Base-by-base conservation (phyloP, 768 basidiomycete species). In the Polyporus arcularius region DNA sequence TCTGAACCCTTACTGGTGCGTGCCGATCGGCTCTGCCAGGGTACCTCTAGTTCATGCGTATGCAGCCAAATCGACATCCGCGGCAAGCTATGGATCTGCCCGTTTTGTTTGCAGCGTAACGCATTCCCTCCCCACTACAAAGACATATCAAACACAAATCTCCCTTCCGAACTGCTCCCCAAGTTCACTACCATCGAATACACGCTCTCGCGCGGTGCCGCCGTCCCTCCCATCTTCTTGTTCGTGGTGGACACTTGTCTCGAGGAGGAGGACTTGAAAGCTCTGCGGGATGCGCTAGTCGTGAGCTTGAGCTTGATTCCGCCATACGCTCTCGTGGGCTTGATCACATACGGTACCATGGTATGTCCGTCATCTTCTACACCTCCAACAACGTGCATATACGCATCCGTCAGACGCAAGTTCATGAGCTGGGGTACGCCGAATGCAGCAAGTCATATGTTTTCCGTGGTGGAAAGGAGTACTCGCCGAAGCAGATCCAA, bases 171-270 rank as follows among this genome's bases (percentile, higher is more conserved):
- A 73, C 84, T 99, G 32, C 76, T 98, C 41, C 95, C 96, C 71
- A 96, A 97, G 77, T 98, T 98, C 81, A 98, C 97, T 35, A 99
- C 97, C 8, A 97, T 99, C 76, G 97, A 99, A 77, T 99, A 99
- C 79, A 98, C 96, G n/a, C 89, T 98, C 49, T 82, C 90, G 28
- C 86, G 96, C 62, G 89, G 93, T 1, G 93, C 88, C 12, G 93
- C 89, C 69, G 89, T 96, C 47, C 96, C 96, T 4, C 96, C 97
- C 53, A 85, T 98, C 75, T 98, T 99, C 82, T 82, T 99, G 46
- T 97, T 95, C 72, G 95, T 98, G 55, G 88, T 99, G 50, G 96
- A 98, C 74, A 98, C 96, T 26, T 99, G 97, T 73, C 81, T 98
- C 66, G 93, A 95, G 67, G 91, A 93, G 62, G 94, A 97, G 32